Conservation (phyloP, 768 basidiomycete genomes). For the Dacryopinax primogenitus region DNA sequence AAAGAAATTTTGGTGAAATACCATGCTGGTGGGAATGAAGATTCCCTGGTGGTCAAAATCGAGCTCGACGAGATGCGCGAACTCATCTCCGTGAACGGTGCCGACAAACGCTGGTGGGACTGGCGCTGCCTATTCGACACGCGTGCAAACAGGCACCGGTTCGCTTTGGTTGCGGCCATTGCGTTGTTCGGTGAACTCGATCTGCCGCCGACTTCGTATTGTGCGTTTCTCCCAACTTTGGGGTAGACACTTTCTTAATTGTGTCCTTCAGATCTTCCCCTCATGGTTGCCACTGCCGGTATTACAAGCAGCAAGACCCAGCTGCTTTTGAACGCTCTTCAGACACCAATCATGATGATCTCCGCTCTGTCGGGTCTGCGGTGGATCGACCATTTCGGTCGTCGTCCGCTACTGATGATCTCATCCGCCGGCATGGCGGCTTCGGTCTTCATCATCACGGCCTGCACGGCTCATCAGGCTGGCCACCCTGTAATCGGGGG, state of each 20-base stretch:
- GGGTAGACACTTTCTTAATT: conserved; percentile 13
- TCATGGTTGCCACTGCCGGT: conserved; percentile 26
- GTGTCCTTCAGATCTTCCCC: not conserved
- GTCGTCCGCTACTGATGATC: conserved; percentile 26
- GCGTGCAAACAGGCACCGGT: conserved; percentile 23
- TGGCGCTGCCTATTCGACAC: conserved; percentile 21
- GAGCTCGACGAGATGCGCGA: conserved; percentile 29
- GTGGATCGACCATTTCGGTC: conserved; percentile 26
- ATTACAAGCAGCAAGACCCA: conserved; percentile 25
- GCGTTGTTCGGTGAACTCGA: conserved; percentile 20
- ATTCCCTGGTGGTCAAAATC: conserved; percentile 28
- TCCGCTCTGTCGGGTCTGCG: conserved; percentile 27
- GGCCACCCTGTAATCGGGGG: conserved; percentile 23
- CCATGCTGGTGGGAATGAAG: conserved; percentile 27
- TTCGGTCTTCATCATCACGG: conserved; percentile 26
- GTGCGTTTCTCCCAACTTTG: not conserved
- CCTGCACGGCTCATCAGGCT: conserved; percentile 25
- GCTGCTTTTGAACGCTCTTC: conserved; percentile 23
- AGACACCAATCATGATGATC: conserved; percentile 27
- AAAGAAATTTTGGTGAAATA: conserved; percentile 26
- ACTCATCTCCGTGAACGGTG: conserved; percentile 24
- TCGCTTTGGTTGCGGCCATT: conserved; percentile 14
- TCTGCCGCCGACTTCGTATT: conserved; percentile 24
- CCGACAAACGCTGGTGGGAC: conserved; percentile 27
- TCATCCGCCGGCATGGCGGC: conserved; percentile 23